A percentile compares a stretch with the other conserved stretches of the same genome.
Conservation (phyloP, 2,329 filamentous ascomycete genomes). For the Penicillium rolfsii region DNA sequence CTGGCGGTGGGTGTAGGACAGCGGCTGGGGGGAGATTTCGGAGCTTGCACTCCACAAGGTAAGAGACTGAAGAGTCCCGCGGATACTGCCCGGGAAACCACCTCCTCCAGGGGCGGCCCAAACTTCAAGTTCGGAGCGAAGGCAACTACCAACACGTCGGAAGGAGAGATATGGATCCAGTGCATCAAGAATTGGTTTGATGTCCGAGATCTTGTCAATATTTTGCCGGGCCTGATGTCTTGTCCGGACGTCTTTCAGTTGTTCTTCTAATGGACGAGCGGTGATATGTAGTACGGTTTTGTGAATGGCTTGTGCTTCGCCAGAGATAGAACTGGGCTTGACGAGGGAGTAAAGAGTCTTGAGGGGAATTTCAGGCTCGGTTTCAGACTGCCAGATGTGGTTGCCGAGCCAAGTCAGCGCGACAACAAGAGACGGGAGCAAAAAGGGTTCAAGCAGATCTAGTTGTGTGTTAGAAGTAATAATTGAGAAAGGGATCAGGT, state of each 20-base stretch:
- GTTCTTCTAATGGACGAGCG: constrained; percentile 55
- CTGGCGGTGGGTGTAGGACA: constrained; percentile 60
- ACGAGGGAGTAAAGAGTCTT: constrained; percentile 61
- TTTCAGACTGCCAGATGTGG: constrained; percentile 56
- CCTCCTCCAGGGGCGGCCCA: constrained; percentile 54
- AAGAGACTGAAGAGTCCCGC: constrained; percentile 56
- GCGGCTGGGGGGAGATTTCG: constrained; percentile 56
- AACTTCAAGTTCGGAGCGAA: constrained; percentile 54
- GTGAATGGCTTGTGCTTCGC: constrained; percentile 65
- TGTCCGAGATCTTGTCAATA: constrained; percentile 42
- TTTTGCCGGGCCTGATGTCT: constrained; percentile 50
- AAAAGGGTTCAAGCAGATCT: constrained; percentile 66
- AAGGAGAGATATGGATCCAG: constrained; percentile 57
- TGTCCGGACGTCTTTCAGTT: constrained; percentile 55
- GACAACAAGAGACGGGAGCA: constrained; percentile 63
- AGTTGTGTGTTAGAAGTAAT: constrained; percentile 13
- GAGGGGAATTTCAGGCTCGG: constrained; percentile 56
- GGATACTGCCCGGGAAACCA: constrained; percentile 53
- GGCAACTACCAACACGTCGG: constrained; percentile 52
- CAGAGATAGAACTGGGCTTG: constrained; percentile 59
- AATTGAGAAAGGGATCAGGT: background rate
- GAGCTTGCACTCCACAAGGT: constrained; percentile 57
- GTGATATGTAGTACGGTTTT: constrained; percentile 61
- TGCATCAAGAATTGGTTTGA: constrained; percentile 56
- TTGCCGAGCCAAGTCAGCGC: constrained; percentile 63